A percentile compares a stretch with the other conserved stretches of the same genome.
Evolutionary conservation across 345 rosid genomes (phyloP).

Genomic region (Hevea brasiliensis): DNA sequence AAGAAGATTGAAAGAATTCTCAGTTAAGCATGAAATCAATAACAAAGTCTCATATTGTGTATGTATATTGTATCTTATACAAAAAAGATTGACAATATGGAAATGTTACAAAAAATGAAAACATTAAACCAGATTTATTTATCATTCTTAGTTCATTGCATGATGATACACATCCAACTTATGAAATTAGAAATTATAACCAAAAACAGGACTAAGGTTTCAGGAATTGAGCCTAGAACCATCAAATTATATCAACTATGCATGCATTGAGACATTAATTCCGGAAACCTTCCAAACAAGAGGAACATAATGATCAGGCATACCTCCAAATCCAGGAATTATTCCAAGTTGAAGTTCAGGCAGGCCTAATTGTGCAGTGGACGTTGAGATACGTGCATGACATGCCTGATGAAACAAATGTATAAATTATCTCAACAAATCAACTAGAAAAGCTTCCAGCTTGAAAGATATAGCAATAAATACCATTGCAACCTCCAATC

Average conservation of each 20-base stretch:
- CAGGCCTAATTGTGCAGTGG: slow-evolving; percentile 74
- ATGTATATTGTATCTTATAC: background rate
- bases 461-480: slow-evolving; percentile 14
- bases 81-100: background rate
- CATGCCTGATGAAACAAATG: slow-evolving; percentile 53
- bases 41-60: background rate
- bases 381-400: slow-evolving; percentile 84
- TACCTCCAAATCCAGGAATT: slow-evolving; percentile 99
- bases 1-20: slow-evolving; percentile 13
- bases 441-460: background rate
- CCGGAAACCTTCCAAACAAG: slow-evolving; percentile 3
- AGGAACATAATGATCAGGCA: background rate
- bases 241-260: background rate
- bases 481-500: slow-evolving; percentile 96
- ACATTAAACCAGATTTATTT: background rate
- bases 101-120: background rate
- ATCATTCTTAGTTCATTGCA: background rate
- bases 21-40: background rate
- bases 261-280: background rate
- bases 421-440: slow-evolving; percentile 14
- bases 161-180: background rate
- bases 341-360: slow-evolving; percentile 93
- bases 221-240: background rate
- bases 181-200: background rate
- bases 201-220: background rate